phyloP scores from a whole-genome alignment of 139 green algal genomes.

The Zygnema circumcarinatum region DNA sequence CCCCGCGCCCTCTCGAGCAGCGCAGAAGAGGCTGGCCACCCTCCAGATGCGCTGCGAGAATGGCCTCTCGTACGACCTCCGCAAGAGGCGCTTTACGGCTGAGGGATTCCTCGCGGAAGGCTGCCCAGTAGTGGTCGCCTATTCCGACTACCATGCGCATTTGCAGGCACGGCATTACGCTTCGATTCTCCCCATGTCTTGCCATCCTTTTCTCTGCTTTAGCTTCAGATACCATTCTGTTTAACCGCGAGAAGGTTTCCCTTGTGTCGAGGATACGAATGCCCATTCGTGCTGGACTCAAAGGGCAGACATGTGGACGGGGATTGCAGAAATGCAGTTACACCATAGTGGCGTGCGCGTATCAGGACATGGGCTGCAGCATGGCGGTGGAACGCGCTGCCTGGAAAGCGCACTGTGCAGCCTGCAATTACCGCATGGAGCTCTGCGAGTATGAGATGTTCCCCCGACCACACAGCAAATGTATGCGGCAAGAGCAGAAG shows the following conservation, averaged over 20 bases:
- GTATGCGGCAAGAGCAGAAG: no score
- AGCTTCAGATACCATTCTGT: no score
- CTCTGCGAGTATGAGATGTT: background rate
- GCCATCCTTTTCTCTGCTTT: no score
- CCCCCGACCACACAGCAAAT: no score
- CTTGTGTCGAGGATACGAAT: no score
- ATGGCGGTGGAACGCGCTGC: background rate
- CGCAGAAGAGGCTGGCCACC: background rate
- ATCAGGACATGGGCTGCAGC: background rate
- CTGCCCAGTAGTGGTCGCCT: background rate
- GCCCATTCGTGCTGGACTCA: no score
- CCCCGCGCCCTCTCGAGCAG: background rate
- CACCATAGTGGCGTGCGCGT: background rate
- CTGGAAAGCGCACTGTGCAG: background rate
- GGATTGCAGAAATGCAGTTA: background rate
- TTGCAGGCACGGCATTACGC: background rate
- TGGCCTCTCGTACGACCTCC: background rate
- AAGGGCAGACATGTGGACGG: no score
- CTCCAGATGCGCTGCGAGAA: background rate
- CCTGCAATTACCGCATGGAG: background rate
- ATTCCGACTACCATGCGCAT: background rate
- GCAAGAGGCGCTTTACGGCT: background rate
- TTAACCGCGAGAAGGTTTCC: no score
- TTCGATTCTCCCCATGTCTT: no score
- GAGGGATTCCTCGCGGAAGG: background rate